Conservation (phyloP, 306 rosid genomes). For the Prunus salicina region DNA sequence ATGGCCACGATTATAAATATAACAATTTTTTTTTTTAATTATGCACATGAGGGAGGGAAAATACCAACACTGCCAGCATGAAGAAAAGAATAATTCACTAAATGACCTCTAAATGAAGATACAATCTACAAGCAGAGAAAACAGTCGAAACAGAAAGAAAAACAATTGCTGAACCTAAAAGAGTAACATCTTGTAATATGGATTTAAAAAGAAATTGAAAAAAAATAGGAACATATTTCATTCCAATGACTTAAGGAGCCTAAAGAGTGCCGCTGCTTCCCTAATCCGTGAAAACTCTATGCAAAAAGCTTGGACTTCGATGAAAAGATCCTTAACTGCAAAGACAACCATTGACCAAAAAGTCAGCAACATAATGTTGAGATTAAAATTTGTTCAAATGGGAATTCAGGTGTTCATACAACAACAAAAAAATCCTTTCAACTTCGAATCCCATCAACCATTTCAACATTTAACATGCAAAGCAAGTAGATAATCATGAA, state of each 20-base stretch:
- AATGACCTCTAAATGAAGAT: conserved; percentile 12
- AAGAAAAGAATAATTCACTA: not conserved
- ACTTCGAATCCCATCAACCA: not conserved
- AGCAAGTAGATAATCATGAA: not conserved
- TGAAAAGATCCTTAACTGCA: conserved; percentile 92
- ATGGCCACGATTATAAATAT: too few relatives aligned
- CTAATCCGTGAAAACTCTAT: conserved; percentile 90
- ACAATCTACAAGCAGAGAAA: conserved; percentile 1
- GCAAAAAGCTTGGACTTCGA: conserved; percentile 94
- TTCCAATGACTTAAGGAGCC: conserved; percentile 90
- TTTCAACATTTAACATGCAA: not conserved
- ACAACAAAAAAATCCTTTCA: too few relatives aligned
- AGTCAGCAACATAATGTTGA: conserved; percentile 7
- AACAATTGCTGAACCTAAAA: not conserved
- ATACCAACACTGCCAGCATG: not conserved
- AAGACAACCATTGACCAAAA: conserved; percentile 18
- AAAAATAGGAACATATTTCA: conserved; percentile 10
- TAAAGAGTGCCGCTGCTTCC: conserved; percentile 84
- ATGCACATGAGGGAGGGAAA: not conserved
- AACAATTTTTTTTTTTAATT: too few relatives aligned
- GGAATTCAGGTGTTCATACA: not conserved
- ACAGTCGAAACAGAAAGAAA: not conserved
- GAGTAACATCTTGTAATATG: not conserved
- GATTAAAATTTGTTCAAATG: not conserved
- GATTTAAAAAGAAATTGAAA: not conserved